phyloP scores from a whole-genome alignment of 2,329 filamentous ascomycete genomes.

The Fusarium sp. region DNA sequence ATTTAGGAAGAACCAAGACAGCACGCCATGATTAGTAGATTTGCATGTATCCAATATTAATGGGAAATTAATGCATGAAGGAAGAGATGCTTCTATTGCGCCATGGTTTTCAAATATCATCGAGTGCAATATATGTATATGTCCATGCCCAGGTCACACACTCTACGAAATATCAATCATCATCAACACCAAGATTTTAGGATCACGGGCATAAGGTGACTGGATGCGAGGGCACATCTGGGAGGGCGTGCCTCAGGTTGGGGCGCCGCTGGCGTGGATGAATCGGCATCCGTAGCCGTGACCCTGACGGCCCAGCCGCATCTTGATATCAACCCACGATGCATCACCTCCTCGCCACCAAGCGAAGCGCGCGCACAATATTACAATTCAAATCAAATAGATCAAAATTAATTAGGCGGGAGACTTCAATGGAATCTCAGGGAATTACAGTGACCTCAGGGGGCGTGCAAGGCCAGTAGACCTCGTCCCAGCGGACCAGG shows the following conservation, averaged over 20 bases:
- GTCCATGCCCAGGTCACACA: background rate
- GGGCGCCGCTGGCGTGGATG: background rate
- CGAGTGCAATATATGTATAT: background rate
- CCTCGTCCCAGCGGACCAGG: background rate
- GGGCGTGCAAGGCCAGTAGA: conserved; percentile 19
- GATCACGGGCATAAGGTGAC: background rate
- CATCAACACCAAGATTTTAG: conserved; percentile 19
- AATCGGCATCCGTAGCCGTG: conserved; percentile 3
- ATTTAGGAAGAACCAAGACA: background rate
- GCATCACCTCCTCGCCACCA: background rate
- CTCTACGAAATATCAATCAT: background rate
- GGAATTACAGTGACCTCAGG: background rate
- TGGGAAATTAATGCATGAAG: rapidly evolving
- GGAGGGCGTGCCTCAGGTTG: background rate
- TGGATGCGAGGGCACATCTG: rapidly evolving
- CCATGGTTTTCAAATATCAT: background rate
- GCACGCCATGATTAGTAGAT: background rate
- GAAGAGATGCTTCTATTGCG: background rate
- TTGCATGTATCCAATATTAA: rapidly evolving
- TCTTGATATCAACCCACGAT: conserved; percentile 2
- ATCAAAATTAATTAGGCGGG: conserved; percentile 14
- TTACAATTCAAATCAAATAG: conserved; percentile 1
- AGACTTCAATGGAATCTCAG: background rate
- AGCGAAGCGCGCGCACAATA: conserved; percentile 14
- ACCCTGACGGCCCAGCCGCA: background rate